Evolutionary conservation across 163 green algal genomes (phyloP), one percentile per base, ranked within the genome.

Genomic region (Picocystis sp.): DNA sequence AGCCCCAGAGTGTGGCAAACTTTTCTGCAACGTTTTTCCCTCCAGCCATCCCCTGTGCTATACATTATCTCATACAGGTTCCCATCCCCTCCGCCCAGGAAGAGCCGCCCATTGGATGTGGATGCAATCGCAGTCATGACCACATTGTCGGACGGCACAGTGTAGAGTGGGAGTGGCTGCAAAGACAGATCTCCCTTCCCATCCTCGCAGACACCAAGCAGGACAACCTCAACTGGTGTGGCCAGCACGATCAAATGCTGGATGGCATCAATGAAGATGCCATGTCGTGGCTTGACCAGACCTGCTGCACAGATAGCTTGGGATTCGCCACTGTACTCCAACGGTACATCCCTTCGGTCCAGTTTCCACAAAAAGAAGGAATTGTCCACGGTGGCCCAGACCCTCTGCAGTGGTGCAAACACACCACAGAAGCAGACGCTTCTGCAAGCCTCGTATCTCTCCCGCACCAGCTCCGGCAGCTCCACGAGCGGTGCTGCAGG

Each of bases 1-100:
- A 93, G 47, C 22, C 22, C 44, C 44, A 50, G 6, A 50, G 53
- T 55, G 44, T 64, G 57, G 21, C 57, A 60, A 53, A 86, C 77
- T 73, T 90, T 92, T 19, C 50, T 61, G 64, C 79, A 89, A 29
- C 80, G 70, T 52, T 75, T 79, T 47, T 71, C 57, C 29, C 72
- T 22, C 67, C 67, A 76, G 13, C 46, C 53, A 34, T 76, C 67
- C 1, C 51, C 54, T 1, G 63, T 57, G 19, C 24, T 48, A 70
- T 97, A 96, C 52, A 75, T 43, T 22, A 97, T 47, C 68, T 97
- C 86, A 65, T 96, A 95, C 56, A 96, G 66, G 53, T 91, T 69
- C 3, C 85, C 84, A 61, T 97, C 85, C 0, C 63, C 63, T 11
- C 86, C 89, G 14, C 88, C 89, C 49, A 95, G 38, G 62, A 97